phyloP scores from a whole-genome alignment of 1,139 yeast genomes.

The Candida tropicalis region DNA sequence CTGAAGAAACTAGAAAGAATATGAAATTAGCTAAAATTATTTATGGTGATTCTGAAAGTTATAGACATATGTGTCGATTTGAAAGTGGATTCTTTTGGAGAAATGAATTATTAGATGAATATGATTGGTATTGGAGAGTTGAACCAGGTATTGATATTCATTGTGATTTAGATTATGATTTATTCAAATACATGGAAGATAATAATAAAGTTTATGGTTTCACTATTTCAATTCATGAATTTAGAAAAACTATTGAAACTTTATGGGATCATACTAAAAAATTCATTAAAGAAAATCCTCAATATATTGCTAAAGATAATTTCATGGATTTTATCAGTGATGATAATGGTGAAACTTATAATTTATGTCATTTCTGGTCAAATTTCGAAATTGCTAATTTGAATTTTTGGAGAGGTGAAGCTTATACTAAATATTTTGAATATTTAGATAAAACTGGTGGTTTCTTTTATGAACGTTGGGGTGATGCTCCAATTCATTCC shows the following conservation, averaged over 20 bases:
- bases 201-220: conserved; percentile 79
- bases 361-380: conserved; percentile 90
- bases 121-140: conserved; percentile 93
- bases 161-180: conserved; percentile 91
- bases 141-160: conserved; percentile 89
- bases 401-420: conserved; percentile 65
- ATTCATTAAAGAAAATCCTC: conserved; percentile 47
- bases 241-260: conserved; percentile 78
- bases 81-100: conserved; percentile 77
- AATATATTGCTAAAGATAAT: conserved; percentile 51
- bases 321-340: conserved; percentile 57
- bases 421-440: conserved; percentile 66
- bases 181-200: conserved; percentile 77
- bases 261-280: conserved; percentile 71
- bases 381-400: conserved; percentile 89
- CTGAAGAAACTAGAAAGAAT: conserved; percentile 57
- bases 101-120: conserved; percentile 65
- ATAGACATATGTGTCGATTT: conserved; percentile 72
- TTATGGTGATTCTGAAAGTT: conserved; percentile 79
- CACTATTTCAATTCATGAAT: conserved; percentile 72
- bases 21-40: conserved; percentile 82
- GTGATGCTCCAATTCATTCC: conserved; percentile 93
- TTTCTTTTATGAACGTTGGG: conserved; percentile 89
- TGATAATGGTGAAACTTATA: conserved; percentile 70
- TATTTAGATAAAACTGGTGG: conserved; percentile 75